Base-by-base conservation (phyloP, 2,329 filamentous ascomycete species). In the Claviceps humidiphila region DNA sequence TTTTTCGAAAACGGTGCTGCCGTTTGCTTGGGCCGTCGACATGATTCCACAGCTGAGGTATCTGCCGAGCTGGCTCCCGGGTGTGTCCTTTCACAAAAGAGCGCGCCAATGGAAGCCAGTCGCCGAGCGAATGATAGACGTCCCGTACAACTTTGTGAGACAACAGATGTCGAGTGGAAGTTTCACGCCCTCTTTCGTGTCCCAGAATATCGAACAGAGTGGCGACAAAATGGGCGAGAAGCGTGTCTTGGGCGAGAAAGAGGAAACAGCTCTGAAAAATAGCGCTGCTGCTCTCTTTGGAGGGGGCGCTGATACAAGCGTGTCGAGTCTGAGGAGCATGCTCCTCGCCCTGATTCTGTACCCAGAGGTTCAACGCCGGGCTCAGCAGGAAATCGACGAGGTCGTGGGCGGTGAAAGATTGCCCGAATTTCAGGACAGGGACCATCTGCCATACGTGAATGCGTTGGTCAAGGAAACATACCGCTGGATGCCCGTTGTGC, bases 311-410 rank as follows among this genome's bases (percentile, higher is more conserved):
- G 55, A 56, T 8, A 56, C 55, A 1, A 52, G 38, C 6, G 38
- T 49, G 8, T 41, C 47, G 5, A 45, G 45, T 6, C 7, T 56
- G 0, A 43, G 5, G 17, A 47, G 22, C 47, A 73, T 76, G 54
- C 61, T 74, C 1, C 63, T 72, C 20, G 76, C 75, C 5, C 75
- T 78, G 72, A 57, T 67, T 0, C 56, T 72, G 1, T 64, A 68
- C 16, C 64, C 65, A 1, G 65, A 65, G 0, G 69, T 74, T 0
- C 72, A 75, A 54, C 68, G 59, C 53, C 62, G 59, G 40, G 72
- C 67, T 0, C 70, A 71, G 40, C 56, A 58, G 0, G 69, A 73
- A 45, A 64, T 78, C 4, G 71, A 75, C 45, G 51, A 60, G 0
- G 65, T 76, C 1, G 63, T 74, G 17, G 73, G 74, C 2, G 38